These are phyloP conservation scores for Colletotrichum noveboracense DNA, from an alignment of 2,329 filamentous ascomycete species.

Conservation along the genomic window DNA sequence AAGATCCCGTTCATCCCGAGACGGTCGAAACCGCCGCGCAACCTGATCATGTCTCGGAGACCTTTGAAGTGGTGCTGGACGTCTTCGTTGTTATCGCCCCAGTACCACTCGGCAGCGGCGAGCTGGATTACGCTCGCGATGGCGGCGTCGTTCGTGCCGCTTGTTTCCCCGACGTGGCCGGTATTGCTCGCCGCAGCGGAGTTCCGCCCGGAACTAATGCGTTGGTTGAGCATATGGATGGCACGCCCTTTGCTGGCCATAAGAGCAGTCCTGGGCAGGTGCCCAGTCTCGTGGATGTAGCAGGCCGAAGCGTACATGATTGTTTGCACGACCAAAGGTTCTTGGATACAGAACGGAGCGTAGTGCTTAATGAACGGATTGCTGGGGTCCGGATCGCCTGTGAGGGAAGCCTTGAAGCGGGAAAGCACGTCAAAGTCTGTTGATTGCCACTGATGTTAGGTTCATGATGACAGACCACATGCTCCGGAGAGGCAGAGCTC, in stretches of 20 bases:
- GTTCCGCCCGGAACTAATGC: slow-evolving; percentile 38
- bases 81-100: slow-evolving; percentile 47
- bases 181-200: background rate
- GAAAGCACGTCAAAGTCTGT: slow-evolving; percentile 53
- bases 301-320: slow-evolving; percentile 56
- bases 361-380: slow-evolving; percentile 53
- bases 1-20: slow-evolving; percentile 52
- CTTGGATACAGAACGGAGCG: slow-evolving; percentile 52
- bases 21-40: slow-evolving; percentile 50
- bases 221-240: slow-evolving; percentile 51
- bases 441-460: background rate
- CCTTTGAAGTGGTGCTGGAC: slow-evolving; percentile 52
- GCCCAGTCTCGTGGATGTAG: slow-evolving; percentile 55
- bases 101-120: slow-evolving; percentile 59
- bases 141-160: slow-evolving; percentile 45
- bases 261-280: slow-evolving; percentile 47
- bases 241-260: slow-evolving; percentile 48
- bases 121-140: slow-evolving; percentile 55
- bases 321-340: slow-evolving; percentile 53
- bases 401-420: slow-evolving; percentile 56
- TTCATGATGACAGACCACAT: background rate
- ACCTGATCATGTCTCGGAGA: slow-evolving; percentile 51
- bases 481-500: background rate
- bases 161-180: background rate
- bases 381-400: slow-evolving; percentile 49